Evolutionary conservation across 768 basidiomycete species (phyloP).

Genomic region (Suillus subaureus): DNA sequence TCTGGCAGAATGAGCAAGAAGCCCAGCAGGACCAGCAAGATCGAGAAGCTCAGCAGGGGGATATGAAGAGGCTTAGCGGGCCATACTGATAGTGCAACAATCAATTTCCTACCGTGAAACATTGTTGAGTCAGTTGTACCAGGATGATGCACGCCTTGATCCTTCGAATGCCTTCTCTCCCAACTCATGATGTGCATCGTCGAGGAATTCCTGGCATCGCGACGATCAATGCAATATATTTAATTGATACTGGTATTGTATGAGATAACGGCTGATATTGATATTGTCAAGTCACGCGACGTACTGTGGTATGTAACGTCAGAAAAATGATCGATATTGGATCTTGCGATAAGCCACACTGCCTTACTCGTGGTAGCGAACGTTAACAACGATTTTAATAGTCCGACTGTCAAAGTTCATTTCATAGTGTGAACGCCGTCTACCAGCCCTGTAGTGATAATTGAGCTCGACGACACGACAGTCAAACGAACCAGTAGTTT

Average conservation of each 20-base stretch:
- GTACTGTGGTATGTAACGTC: slow-evolving; percentile 52
- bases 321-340: not conserved
- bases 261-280: slow-evolving; percentile 57
- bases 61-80: not conserved
- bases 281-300: slow-evolving; percentile 67
- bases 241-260: slow-evolving; percentile 54
- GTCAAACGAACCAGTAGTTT: slow-evolving; percentile 77
- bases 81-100: not conserved
- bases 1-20: not conserved
- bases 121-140: not conserved
- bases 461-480: not conserved
- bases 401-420: slow-evolving; percentile 66
- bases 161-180: slow-evolving; percentile 92
- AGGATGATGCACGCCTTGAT: slow-evolving; percentile 63
- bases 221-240: slow-evolving; percentile 78
- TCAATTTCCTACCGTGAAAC: not conserved
- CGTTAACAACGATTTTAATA: slow-evolving; percentile 74
- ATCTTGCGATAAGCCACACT: slow-evolving; percentile 56
- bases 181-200: slow-evolving; percentile 84
- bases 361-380: slow-evolving; percentile 98
- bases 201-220: slow-evolving; percentile 78
- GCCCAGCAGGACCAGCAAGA: not conserved
- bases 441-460: slow-evolving; percentile 69
- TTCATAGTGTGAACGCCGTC: slow-evolving; percentile 88
- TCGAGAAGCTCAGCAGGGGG: not conserved